Evolutionary conservation across 805 yeast genomes (phyloP).

Genomic region (Dipodascopsis uninucleata): DNA sequence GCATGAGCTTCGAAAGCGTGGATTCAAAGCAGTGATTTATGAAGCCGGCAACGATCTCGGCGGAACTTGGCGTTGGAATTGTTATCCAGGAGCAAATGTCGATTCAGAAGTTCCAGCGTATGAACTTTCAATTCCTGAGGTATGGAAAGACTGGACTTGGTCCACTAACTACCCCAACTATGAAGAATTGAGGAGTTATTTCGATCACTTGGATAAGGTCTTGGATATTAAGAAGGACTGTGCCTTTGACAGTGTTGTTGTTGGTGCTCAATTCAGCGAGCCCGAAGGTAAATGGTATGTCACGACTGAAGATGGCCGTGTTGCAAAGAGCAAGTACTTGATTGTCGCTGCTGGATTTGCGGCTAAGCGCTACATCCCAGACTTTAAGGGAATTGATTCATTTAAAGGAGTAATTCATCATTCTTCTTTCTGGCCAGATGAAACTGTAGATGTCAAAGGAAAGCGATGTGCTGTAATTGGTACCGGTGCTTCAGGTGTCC

Average conservation of each 20-base stretch:
- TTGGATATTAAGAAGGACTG: slow-evolving; percentile 32
- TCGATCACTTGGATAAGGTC: slow-evolving; percentile 32
- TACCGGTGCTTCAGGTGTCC: slow-evolving; percentile 37
- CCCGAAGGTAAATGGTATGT: slow-evolving; percentile 30
- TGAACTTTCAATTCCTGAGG: slow-evolving; percentile 33
- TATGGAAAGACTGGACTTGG: slow-evolving; percentile 33
- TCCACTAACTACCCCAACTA: slow-evolving; percentile 33
- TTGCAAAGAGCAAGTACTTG: slow-evolving; percentile 14
- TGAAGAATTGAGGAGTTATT: slow-evolving; percentile 32
- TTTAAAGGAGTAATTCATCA: slow-evolving; percentile 32
- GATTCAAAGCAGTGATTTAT: slow-evolving; percentile 24
- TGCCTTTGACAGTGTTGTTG: slow-evolving; percentile 29
- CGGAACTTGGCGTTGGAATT: slow-evolving; percentile 32
- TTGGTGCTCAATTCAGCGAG: slow-evolving; percentile 29
- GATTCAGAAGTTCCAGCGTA: slow-evolving; percentile 35
- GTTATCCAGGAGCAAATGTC: slow-evolving; percentile 35
- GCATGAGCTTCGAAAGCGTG: slow-evolving; percentile 27
- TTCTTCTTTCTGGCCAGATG: slow-evolving; percentile 33
- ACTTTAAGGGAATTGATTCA: slow-evolving; percentile 27
- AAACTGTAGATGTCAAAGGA: slow-evolving; percentile 27
- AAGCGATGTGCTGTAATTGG: slow-evolving; percentile 33
- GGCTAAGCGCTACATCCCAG: slow-evolving; percentile 32
- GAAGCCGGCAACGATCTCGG: slow-evolving; percentile 29
- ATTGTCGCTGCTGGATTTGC: slow-evolving; percentile 28
- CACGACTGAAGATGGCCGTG: slow-evolving; percentile 24